Evolutionary conservation across 768 basidiomycete species (phyloP), one percentile per base, ranked within the genome.

Genomic region (Candolleomyces eurysporus): DNA sequence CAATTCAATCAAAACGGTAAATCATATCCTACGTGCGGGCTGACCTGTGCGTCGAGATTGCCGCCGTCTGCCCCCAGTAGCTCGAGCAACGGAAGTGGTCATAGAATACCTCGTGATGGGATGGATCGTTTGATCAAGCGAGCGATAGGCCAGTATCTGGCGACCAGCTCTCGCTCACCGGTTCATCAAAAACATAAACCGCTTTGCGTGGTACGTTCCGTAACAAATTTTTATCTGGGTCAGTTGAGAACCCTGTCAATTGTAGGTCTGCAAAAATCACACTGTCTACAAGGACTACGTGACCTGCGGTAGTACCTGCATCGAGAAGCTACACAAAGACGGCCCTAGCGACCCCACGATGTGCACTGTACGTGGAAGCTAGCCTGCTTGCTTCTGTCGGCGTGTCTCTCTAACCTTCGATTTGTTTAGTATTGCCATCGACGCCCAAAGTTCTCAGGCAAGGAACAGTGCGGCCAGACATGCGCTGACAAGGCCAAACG

Each of bases 341-440:
- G 67, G 66, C 7, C 36, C 36, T 46, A 64, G 67, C 9, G 58
- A 73, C 54, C 50, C 65, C 5, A 67, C 53, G 4, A 65, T 69
- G 65, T 73, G 72, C 31, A 63, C 67, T 51, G 72, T 71, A 43
- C 42, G 70, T 57, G 2, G 11, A 30, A 1, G 21, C 10, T 49
- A 51, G 46, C 46, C 5, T 6, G 17, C 19, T 63, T 16, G 16
- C n/a, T 5, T 19, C n/a, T 6, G 8, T 43, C 13, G 14, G 32
- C 16, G 36, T 22, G 0, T 26, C 50, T 52, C 4, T 26, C 14
- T 17, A 8, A 39, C 21, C 13, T n/a, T 19, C 10, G 3, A 17
- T 49, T 56, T 50, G 17, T 17, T 19, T 39, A 73, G 72, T 73
- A 73, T 51, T 73, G 72, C 36, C 72, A 73, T 63, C 64, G 67